Evolutionary conservation across 2,329 filamentous ascomycete genomes (phyloP), one percentile per base, ranked within the genome.

Genomic region (Zymoseptoria tritici): DNA sequence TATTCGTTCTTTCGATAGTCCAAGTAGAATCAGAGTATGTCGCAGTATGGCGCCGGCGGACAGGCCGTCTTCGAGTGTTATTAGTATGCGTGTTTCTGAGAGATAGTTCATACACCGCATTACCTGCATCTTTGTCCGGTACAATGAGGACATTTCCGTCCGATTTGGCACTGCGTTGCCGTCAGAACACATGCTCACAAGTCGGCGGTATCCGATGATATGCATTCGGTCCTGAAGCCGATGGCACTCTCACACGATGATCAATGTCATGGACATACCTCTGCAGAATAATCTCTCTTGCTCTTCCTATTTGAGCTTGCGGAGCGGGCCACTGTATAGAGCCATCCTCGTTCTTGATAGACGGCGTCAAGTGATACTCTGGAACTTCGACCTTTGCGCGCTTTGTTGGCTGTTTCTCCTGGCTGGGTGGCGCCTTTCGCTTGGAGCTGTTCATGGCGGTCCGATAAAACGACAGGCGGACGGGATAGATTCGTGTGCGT

Each of bases 31-130:
- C 3, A 89, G 75, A 0, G 85, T 87, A 57, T 80, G 81, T 58
- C 83, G 76, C 1, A 89, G 70, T 29, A 88, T 88, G 1, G 81
- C 81, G 0, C 86, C 86, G 2, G 85, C 83, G 2, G 81, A 81
- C 2, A 89, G 75, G 0, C 86, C 86, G 70, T 89, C 86, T 46
- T 46, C 11, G 36, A n/a, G 13, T 13, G 16, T 46, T 6, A 1
- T 46, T 11, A 46, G 36, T 16, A 46, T 46, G 36, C 16, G 5
- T 16, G 5, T 46, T 46, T n/a, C 5, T 6, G 16, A 46, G 13
- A 46, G 0, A 46, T 16, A n/a, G 5, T 2, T 46, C 1, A 16
- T 16, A n/a, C 2, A 16, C 6, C 5, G 36, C 13, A 7, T 13
- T 46, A 46, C 36, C 36, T 2, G 85, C 85, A 65, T 88, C 85